Conservation (phyloP, 2,329 filamentous ascomycete species). For the Paecilomyces variotii region DNA sequence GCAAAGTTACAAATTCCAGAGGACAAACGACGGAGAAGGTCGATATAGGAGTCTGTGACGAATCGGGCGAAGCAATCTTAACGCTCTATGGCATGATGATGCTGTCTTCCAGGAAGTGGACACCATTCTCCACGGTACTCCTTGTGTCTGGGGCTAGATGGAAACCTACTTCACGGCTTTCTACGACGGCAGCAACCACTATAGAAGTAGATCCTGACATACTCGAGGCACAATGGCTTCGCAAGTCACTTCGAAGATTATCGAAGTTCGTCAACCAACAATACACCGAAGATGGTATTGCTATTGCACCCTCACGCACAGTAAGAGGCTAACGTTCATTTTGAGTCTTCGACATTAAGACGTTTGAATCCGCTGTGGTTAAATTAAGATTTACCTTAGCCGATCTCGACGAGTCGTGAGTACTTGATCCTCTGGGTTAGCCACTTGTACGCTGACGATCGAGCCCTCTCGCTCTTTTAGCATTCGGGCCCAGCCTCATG, state of each 20-base stretch:
- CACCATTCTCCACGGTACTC: constrained; percentile 33
- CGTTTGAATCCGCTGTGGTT: constrained; percentile 1
- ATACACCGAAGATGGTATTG: constrained; percentile 28
- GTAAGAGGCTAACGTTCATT: background rate
- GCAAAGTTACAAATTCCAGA: constrained; percentile 40
- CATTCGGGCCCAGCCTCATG: background rate
- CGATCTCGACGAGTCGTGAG: constrained; percentile 11
- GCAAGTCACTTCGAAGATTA: constrained; percentile 33
- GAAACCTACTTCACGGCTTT: constrained; percentile 26
- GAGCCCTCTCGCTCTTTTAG: background rate
- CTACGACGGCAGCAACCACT: constrained; percentile 33
- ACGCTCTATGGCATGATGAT: constrained; percentile 38
- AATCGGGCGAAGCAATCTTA: constrained; percentile 40
- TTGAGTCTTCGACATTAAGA: constrained; percentile 8
- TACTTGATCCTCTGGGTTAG: background rate
- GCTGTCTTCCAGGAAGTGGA: constrained; percentile 27
- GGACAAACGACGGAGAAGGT: constrained; percentile 32
- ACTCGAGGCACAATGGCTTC: constrained; percentile 38
- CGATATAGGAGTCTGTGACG: constrained; percentile 41
- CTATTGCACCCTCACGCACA: background rate
- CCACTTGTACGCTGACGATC: background rate
- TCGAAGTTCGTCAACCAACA: constrained; percentile 40
- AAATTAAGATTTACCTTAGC: constrained; percentile 9
- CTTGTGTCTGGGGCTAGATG: constrained; percentile 34
- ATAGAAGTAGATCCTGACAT: constrained; percentile 42